Base-by-base conservation (phyloP, 2,329 filamentous ascomycete genomes). In the Claviceps sorghi region DNA sequence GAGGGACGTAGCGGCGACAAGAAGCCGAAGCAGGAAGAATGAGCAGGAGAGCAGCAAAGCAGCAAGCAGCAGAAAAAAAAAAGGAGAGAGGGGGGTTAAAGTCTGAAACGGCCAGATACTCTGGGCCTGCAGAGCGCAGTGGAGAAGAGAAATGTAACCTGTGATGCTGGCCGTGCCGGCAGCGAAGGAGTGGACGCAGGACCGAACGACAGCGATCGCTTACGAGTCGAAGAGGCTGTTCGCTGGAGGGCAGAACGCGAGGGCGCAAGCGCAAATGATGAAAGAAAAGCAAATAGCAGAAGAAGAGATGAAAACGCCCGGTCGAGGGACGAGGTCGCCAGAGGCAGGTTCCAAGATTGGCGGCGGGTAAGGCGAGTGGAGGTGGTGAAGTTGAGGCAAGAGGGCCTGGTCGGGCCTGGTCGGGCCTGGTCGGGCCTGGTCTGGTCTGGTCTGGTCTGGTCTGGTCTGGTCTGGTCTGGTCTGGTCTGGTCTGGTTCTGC, bases 351-450 rank as follows among this genome's bases (percentile, higher is more conserved):
- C 8, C 22, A 42, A 22, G 19, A 22, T 48, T 42, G 50, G 36
- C 19, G 22, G 49, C 43, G 50, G 22, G 50, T 19, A 41, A 36
- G n/a, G 21, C 15, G 38, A 30, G 50, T 26, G 30, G 34, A 52
- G 50, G 19, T 43, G 50, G 15, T 47, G 50, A 48, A 48, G 50
- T 52, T 36, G 34, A 46, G 36, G 36, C 36, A 48, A 48, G 30
- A n/a, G 43, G 30, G 22, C 17, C 32, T 22, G 21, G 36, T 36
- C 34, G 29, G 34, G 47, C 29, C 41, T 43, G n/a, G 26, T 26
- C 26, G n/a, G 26, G 3, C 26, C 5, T 26, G 26, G 26, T 26
- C 26, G 3, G 36, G 15, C 36, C 15, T 38, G 15, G 36, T n/a
- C 36, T 38, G 36, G n/a, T n/a, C n/a, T n/a, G n/a, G n/a, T n/a